Evolutionary conservation across 345 rosid genomes (phyloP).

Genomic region (Pistacia atlantica): DNA sequence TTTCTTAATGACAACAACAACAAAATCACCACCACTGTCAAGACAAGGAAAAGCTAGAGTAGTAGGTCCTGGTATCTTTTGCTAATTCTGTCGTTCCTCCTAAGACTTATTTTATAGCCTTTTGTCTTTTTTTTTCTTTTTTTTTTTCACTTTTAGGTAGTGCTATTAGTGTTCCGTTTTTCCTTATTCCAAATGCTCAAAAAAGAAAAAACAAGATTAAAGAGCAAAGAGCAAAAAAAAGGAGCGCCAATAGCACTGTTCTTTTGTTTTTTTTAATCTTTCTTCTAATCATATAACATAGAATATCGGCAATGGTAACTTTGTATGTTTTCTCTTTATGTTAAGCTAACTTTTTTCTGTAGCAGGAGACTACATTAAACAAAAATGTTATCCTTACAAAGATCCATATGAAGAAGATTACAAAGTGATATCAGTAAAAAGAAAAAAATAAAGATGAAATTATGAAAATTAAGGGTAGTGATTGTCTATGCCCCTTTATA

Average conservation of each 20-base stretch:
- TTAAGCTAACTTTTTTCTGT: slow-evolving; percentile 30
- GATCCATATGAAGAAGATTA: too few relatives aligned
- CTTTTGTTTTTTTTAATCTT: slow-evolving; percentile 20
- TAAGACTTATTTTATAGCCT: slow-evolving; percentile 30
- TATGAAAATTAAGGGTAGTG: too few relatives aligned
- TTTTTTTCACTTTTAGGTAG: slow-evolving; percentile 26
- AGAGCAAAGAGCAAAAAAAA: slow-evolving; percentile 17
- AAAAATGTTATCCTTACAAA: not conserved
- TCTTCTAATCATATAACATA: slow-evolving; percentile 34
- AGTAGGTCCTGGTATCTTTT: not conserved
- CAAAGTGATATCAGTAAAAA: too few relatives aligned
- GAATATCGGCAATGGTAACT: slow-evolving; percentile 25
- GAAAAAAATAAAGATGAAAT: too few relatives aligned
- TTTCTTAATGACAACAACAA: slow-evolving; percentile 51
- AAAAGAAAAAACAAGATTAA: not conserved
- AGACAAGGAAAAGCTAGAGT: slow-evolving; percentile 39
- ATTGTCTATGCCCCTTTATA: too few relatives aligned
- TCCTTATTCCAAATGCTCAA: not conserved
- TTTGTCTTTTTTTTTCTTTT: slow-evolving; percentile 1
- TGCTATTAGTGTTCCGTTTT: slow-evolving; percentile 71
- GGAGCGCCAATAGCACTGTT: slow-evolving; percentile 62
- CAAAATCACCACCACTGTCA: slow-evolving; percentile 19
- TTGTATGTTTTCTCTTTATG: slow-evolving; percentile 23
- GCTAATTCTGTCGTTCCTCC: slow-evolving; percentile 1
- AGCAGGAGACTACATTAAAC: slow-evolving; percentile 41